Base-by-base conservation (phyloP, 148 eudicot genomes). In the Euryodendron excelsum region DNA sequence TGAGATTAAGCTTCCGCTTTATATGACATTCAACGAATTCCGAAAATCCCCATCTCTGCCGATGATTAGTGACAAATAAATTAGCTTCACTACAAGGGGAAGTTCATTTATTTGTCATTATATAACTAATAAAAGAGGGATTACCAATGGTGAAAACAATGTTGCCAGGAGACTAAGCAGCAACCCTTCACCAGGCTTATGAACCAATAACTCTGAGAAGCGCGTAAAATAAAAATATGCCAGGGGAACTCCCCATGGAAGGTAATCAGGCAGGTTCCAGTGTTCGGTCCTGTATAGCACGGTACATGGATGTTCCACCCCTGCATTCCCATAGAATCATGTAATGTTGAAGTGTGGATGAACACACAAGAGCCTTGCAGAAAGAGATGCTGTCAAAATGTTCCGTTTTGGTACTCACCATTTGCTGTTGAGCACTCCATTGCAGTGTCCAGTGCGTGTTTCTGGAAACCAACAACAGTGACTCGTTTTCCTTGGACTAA, bases 381-480 rank as follows among this genome's bases (percentile, higher is more conserved):
- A 41, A 41, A 41, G 7, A 41, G n/a, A n/a, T n/a, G n/a, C n/a
- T n/a, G n/a, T n/a, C n/a, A n/a, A n/a, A n/a, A n/a, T n/a, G n/a
- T n/a, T n/a, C n/a, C n/a, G n/a, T n/a, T n/a, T n/a, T n/a, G n/a
- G n/a, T n/a, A n/a, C 77, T 45, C 33, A 79, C 81, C 98, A 11
- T 94, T 92, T 37, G 79, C 83, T 0, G 72, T 31, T 9, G 94
- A 84, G 68, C 88, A 85, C 62, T 89, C 91, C 89, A 81, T 83
- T 4, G 93, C 88, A 52, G 88, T 85, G 81, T 94, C 98, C 20
- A 92, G 78, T 17, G 88, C 98, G 5, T 89, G 84, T 85, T 92
- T 92, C 44, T 81, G 89, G 58, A 81, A 76, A 39, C 98, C 98
- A 21, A 94, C 92, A 1, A 94, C 88, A 1, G 81, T 79, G 17